Conservation (phyloP, 225 moss, liverwort and hornwort genomes). For the Polytrichum formosum region DNA sequence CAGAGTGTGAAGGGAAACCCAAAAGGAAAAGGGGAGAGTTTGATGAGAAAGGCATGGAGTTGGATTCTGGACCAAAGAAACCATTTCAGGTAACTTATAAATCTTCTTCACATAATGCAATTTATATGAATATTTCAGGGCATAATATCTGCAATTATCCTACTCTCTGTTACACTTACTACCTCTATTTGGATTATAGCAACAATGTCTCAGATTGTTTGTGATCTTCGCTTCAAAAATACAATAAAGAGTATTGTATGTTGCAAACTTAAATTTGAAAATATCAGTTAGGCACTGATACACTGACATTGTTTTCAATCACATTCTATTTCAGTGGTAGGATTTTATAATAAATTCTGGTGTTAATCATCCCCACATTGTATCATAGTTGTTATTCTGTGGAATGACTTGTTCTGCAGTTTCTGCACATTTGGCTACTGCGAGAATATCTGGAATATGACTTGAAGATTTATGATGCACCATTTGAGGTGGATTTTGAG, state of each 20-base stretch:
- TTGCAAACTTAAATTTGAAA: too few relatives aligned
- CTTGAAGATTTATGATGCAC: constrained; percentile 53
- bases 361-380: background rate
- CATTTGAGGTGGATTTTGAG: constrained; percentile 83
- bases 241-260: too few relatives aligned
- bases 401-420: constrained; percentile 48
- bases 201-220: too few relatives aligned
- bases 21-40: constrained; percentile 86
- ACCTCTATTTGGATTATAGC: too few relatives aligned
- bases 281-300: too few relatives aligned
- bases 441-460: constrained; percentile 94
- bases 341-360: background rate
- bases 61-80: constrained; percentile 60
- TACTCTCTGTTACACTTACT: too few relatives aligned
- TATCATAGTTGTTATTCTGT: background rate
- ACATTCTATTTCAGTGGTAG: too few relatives aligned
- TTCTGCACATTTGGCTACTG: constrained; percentile 85
- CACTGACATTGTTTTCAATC: too few relatives aligned
- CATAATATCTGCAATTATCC: too few relatives aligned
- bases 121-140: too few relatives aligned
- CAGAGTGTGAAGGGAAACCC: constrained; percentile 93
- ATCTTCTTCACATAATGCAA: constrained; percentile 4
- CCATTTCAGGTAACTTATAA: constrained; percentile 75
- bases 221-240: too few relatives aligned
- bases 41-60: constrained; percentile 73